Base-by-base conservation (phyloP, 208 protist species). In the Wallacemonas sp. region DNA sequence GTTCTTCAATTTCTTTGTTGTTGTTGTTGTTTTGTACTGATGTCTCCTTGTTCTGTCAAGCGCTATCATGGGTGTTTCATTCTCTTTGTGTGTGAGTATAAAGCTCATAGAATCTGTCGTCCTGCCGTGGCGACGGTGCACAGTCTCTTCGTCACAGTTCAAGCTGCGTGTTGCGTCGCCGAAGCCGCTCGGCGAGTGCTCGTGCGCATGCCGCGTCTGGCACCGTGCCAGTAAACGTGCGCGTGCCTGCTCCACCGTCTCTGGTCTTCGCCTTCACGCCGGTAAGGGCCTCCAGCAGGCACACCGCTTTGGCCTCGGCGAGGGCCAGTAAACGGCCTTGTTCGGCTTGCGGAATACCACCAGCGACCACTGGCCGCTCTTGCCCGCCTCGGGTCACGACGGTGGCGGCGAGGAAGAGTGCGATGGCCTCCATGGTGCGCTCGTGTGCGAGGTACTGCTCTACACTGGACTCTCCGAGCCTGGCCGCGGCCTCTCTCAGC, bases 381-480 rank as follows among this genome's bases (percentile, higher is more conserved):
- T 15, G 34, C 11, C 30, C 30, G n/a, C 51, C 27, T 11, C 51
- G 6, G 5, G 27, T 31, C 4, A 58, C 51, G 30, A 58, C 51
- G 14, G 31, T 58, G 9, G 51, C 51, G 51, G 30, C 51, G 15
- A 58, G 5, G 19, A 30, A 58, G n/a, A 58, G 51, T 12, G 51
- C 51, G 30, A 22, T 39, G 17, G 15, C 51, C 31, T 58, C 51
- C 30, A 58, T 17, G 2, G 51, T 41, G 28, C 2, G 8, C 31
- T 58, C 51, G 2, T 58, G 51, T 2, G 51, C 51, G 6, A 58
- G 51, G 51, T 58, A 58, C n/a, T 58, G 51, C 51, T 26, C 31
- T 2, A 39, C 28, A 31, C 41, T 31, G 2, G 22, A 4, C 51
- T 58, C 51, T 14, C 51, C 51, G 8, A 58, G 5, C 6, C 51